Percentiles rank a stretch among this genome's conserved stretches.
These are phyloP conservation scores for Aegilops bicornis DNA, from an alignment of 176 grass and related monocot species.

Conservation along the genomic window DNA sequence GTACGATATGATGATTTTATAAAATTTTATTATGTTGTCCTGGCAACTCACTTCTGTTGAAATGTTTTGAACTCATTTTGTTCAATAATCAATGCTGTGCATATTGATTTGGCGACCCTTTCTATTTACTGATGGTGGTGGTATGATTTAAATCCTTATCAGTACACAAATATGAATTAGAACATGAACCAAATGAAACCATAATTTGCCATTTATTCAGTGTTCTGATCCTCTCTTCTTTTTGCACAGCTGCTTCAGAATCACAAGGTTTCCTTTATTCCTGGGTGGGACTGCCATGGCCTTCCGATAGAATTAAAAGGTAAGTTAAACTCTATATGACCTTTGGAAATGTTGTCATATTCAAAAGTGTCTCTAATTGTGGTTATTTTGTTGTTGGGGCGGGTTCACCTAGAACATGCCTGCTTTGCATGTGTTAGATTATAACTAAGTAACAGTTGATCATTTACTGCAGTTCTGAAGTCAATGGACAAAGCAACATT, in stretches of 20 bases:
- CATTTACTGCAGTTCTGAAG: conserved; percentile 81
- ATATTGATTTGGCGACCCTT: conserved; percentile 12
- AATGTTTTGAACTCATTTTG: conserved; percentile 10
- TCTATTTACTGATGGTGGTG: background rate
- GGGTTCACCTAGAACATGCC: background rate
- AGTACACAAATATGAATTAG: background rate
- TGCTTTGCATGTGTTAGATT: background rate
- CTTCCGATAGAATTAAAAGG: conserved; percentile 99
- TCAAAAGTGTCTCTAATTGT: background rate
- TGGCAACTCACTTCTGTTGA: background rate
- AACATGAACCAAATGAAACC: background rate
- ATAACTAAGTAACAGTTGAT: conserved; percentile 8
- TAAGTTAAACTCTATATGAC: conserved; percentile 40
- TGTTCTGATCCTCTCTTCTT: conserved; percentile 20
- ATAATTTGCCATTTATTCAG: background rate
- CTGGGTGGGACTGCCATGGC: conserved; percentile 98
- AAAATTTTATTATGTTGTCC: background rate
- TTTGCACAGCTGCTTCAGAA: conserved; percentile 81
- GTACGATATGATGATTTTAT: background rate
- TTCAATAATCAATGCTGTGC: background rate
- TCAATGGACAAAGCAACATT: conserved; percentile 87
- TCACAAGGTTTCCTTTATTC: conserved; percentile 85
- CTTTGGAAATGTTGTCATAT: background rate
- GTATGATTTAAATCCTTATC: background rate
- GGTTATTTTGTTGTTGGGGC: background rate